Base-by-base conservation (phyloP, 2,329 filamentous ascomycete species). In the Botrytis deweyae region DNA sequence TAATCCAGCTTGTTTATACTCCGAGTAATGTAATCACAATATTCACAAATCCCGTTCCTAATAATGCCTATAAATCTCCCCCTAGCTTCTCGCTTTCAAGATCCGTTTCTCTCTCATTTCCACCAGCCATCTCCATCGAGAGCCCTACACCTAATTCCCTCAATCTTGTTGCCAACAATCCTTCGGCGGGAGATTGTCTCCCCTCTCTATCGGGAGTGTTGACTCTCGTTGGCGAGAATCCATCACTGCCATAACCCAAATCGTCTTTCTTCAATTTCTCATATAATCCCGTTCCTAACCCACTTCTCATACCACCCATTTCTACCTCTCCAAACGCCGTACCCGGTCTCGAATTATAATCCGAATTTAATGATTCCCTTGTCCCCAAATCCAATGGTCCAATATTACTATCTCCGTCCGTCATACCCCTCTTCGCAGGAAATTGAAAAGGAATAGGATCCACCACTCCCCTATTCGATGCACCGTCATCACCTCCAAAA, bases 211-310 rank as follows among this genome's bases (percentile, higher is more conserved):
- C 80, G 46, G 80, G 33, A 44, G 44, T 59, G 16, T 20, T 59
- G 18, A 49, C 33, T 46, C 49, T 81, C 70, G 80, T 81, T 14
- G 77, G 80, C 36, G 78, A 80, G 76, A 87, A 90, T 0, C 84
- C 82, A 72, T 89, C 88, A 1, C 88, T 86, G 55, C 90, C 88
- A 79, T 92, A 90, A 52, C 90, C 87, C 33, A 85, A 81, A 75
- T 93, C 90, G 9, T 89, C 90, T 80, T 87, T 92, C 78, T 80
- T 89, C 33, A 93, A 87, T 80, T 94, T 94, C 79, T 88, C 88
- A 79, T 94, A 93, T 14, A 20, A n/a, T 22, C 12, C 80, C 76
- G 72, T 80, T 78, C 77, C 80, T 76, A 73, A 80, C 78, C 77
- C 83, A 80, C 61, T 77, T 78, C 36, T 72, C 69, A 64, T 72